Evolutionary conservation across 2,329 filamentous ascomycete genomes (phyloP), one percentile per base, ranked within the genome.

Genomic region (Alternaria gaisen): DNA sequence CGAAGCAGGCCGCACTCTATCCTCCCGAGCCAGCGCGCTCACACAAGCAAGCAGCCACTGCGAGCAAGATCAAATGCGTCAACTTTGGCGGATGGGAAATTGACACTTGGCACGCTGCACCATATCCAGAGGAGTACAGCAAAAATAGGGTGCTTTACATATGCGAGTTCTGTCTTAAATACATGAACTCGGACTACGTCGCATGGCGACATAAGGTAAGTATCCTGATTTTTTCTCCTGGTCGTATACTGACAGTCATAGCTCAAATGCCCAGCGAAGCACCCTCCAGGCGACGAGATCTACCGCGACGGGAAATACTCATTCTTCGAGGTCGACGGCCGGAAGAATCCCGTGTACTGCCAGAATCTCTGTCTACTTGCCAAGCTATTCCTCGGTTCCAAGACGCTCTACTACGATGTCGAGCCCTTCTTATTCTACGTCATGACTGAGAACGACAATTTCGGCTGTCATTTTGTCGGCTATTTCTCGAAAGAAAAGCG

Each of bases 401-500:
- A 99, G 79, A 99, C 95, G 0, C 85, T 98, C 4, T 98, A 98
- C 82, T 98, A 98, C 80, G 94, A 98, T 72, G 94, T 98, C 2
- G 94, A 98, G 69, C 95, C 94, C 0, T 98, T 98, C 77, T 80
- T 98, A 7, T 98, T 98, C 82, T 98, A 98, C 77, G 94, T 97
- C 70, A 92, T 98, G 82, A 97, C 93, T 67, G 95, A 97, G 71
- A 94, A 94, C 70, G 92, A 97, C 73, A 91, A 95, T 57, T 87
- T 90, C 18, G 94, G 94, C 18, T 97, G 95, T 75, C 95, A 97
- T 76, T 95, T 99, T 69, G 94, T 98, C 26, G 95, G 95, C n/a
- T 99, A 99, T 76, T 99, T 99, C 73, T 98, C 95, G 52, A 99
- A 99, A 78, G 95, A 99, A 81, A 99, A 99, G 81, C 87, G 96